These are phyloP conservation scores for Cyberlindnera lachancei DNA, from an alignment of 805 yeast species.

Conservation along the genomic window DNA sequence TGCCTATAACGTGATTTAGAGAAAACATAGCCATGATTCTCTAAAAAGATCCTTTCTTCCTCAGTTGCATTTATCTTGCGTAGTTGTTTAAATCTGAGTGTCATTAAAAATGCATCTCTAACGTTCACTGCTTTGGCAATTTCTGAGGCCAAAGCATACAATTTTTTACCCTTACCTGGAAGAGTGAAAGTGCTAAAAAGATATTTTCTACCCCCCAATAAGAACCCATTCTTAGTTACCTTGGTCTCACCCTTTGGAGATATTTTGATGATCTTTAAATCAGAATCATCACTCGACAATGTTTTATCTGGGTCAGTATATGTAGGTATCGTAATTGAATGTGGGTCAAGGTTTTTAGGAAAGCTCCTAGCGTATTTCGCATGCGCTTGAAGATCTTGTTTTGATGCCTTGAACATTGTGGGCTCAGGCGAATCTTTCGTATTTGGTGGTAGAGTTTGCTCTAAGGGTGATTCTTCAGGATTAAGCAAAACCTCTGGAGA, in stretches of 20 bases:
- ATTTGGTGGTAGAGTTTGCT: conserved; percentile 15
- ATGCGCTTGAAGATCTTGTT: conserved; percentile 10
- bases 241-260: conserved; percentile 42
- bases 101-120: conserved; percentile 47
- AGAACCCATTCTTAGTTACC: conserved; percentile 30
- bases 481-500: neutral
- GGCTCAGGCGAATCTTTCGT: conserved; percentile 19
- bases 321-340: conserved; percentile 6
- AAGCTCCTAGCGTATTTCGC: conserved; percentile 5
- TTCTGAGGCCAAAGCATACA: conserved; percentile 34
- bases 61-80: conserved; percentile 29
- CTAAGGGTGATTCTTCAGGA: conserved; percentile 5
- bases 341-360: conserved; percentile 9
- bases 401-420: conserved; percentile 13
- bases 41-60: conserved; percentile 31
- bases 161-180: conserved; percentile 29
- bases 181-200: conserved; percentile 33
- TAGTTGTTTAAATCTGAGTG: conserved; percentile 32
- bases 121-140: conserved; percentile 34
- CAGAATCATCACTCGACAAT: conserved; percentile 23
- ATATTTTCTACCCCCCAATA: conserved; percentile 32
- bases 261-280: conserved; percentile 21
- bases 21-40: conserved; percentile 20
- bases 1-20: conserved; percentile 17
- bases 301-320: conserved; percentile 12